A percentile compares a stretch with the other conserved stretches of the same genome.
These are phyloP conservation scores for Globisporangium sylvaticum DNA, from an alignment of 352 stramenopile genomes.

Conservation along the genomic window DNA sequence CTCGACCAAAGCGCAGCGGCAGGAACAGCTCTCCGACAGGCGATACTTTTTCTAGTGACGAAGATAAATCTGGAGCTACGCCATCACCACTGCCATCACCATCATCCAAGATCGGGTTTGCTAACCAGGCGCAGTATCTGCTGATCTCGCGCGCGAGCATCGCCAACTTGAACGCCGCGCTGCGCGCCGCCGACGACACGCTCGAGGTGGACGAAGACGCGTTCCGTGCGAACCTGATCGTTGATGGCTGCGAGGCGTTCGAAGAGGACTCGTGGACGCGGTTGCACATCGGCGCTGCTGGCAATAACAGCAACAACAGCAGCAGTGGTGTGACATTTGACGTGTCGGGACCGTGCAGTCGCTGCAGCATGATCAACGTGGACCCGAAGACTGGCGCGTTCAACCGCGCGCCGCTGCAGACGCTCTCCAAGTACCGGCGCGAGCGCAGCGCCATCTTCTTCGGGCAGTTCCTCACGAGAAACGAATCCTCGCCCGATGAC, in stretches of 20 bases:
- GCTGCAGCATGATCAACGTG: slow-evolving; percentile 85
- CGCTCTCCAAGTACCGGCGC: slow-evolving; percentile 69
- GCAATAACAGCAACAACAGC: neutral
- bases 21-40: slow-evolving; percentile 3
- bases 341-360: slow-evolving; percentile 62
- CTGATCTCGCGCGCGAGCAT: slow-evolving; percentile 61
- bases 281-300: slow-evolving; percentile 27
- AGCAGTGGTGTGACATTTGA: slow-evolving; percentile 30
- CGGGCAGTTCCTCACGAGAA: slow-evolving; percentile 59
- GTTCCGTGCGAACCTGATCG: slow-evolving; percentile 72
- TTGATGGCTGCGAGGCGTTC: slow-evolving; percentile 63
- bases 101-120: slow-evolving; percentile 56
- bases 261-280: slow-evolving; percentile 69
- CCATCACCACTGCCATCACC: neutral
- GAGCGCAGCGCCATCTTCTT: slow-evolving; percentile 80
- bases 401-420: slow-evolving; percentile 51
- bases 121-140: slow-evolving; percentile 70
- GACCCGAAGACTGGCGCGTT: slow-evolving; percentile 63
- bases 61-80: neutral
- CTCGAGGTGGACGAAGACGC: slow-evolving; percentile 49
- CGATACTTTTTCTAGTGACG: neutral
- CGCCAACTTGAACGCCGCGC: slow-evolving; percentile 39
- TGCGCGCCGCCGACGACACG: slow-evolving; percentile 24
- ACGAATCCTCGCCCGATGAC: neutral
- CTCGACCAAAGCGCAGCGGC: slow-evolving; percentile 8